Evolutionary conservation across 352 stramenopile species (phyloP).

Genomic region (Plasmopara viticola): DNA sequence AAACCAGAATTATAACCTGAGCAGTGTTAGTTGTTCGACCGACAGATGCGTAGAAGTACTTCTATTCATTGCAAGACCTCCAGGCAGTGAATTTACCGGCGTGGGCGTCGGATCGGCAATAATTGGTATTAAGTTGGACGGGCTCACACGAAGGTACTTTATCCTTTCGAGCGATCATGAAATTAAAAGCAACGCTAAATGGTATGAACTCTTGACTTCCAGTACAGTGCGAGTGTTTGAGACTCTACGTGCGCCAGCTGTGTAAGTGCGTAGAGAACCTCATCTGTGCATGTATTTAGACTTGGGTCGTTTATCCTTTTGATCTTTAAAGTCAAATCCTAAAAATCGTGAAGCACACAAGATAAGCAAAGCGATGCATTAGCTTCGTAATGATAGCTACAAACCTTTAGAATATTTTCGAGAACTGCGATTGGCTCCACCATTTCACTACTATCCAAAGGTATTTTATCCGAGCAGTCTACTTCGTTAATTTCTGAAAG

Average conservation of each 20-base stretch:
- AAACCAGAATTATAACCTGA: too few species aligned
- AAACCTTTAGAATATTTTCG: conserved; percentile 24
- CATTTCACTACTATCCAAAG: conserved; percentile 16
- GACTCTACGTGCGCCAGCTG: conserved; percentile 35
- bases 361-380: background rate
- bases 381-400: conserved; percentile 1
- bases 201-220: conserved; percentile 28
- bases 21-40: too few species aligned
- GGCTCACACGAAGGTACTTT: too few species aligned
- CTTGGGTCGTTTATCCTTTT: conserved; percentile 25
- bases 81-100: too few species aligned
- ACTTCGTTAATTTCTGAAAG: conserved; percentile 3
- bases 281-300: conserved; percentile 33
- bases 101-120: too few species aligned
- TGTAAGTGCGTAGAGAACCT: conserved; percentile 38
- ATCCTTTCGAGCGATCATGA: too few species aligned
- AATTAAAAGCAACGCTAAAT: too few species aligned
- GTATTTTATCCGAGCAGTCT: conserved; percentile 8
- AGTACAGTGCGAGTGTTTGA: conserved; percentile 48
- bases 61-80: too few species aligned
- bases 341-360: conserved; percentile 1
- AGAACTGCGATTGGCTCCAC: conserved; percentile 23
- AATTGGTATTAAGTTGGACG: too few species aligned
- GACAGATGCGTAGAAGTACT: too few species aligned
- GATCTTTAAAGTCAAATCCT: conserved; percentile 35